Percentiles rank a stretch among this genome's conserved stretches.
Conservation (phyloP, 306 rosid genomes). For the Cicer cuneatum region DNA sequence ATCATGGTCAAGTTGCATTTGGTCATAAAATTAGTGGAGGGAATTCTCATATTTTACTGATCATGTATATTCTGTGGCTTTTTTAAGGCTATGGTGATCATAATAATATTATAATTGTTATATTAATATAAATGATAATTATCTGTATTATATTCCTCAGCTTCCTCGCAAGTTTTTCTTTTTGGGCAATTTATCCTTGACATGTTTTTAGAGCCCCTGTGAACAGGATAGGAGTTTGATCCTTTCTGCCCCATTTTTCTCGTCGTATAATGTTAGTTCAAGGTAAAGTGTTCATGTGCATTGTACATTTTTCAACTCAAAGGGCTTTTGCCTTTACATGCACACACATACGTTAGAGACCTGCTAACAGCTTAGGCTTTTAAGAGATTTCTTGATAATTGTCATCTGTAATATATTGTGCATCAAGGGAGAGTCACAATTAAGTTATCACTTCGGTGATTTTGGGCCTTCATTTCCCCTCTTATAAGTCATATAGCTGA, state of each 20-base stretch:
- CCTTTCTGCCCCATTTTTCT: constrained; percentile 10
- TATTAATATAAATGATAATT: not conserved
- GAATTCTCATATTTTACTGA: constrained; percentile 15
- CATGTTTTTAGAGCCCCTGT: constrained; percentile 13
- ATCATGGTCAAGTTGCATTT: constrained; percentile 27
- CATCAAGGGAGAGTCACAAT: not conserved
- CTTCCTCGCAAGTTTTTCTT: constrained; percentile 1
- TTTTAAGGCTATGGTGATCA: constrained; percentile 18
- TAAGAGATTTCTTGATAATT: not conserved
- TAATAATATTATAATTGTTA: not conserved
- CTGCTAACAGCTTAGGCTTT: not conserved
- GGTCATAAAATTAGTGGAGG: constrained; percentile 18
- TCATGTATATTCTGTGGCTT: constrained; percentile 27
- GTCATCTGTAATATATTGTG: constrained; percentile 21
- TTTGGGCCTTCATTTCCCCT: not conserved
- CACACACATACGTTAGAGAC: not conserved
- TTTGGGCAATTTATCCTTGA: not conserved
- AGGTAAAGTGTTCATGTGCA: constrained; percentile 15
- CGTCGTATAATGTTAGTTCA: not conserved
- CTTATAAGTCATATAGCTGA: not conserved
- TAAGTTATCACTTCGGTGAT: not conserved
- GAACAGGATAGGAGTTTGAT: constrained; percentile 26
- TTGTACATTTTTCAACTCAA: constrained; percentile 16
- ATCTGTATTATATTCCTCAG: not conserved
- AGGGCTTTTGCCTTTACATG: not conserved